Conservation (phyloP, 805 yeast species). For the Cyberlindnera galapagoensis region DNA sequence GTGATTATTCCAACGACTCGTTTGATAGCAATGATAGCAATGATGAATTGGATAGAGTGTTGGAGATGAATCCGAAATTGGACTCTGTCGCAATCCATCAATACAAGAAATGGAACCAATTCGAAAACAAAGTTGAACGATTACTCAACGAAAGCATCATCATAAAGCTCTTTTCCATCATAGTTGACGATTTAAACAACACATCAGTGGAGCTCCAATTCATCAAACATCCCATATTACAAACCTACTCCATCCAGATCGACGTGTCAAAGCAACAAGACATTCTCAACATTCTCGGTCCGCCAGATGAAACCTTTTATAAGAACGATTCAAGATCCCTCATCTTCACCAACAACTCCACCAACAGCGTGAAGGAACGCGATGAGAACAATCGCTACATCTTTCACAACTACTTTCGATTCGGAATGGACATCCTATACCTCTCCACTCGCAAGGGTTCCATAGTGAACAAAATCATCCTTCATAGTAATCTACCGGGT, state of each 20-base stretch:
- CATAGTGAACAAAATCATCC: slow-evolving; percentile 37
- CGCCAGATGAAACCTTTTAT: slow-evolving; percentile 47
- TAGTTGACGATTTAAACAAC: slow-evolving; percentile 2
- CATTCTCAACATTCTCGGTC: slow-evolving; percentile 41
- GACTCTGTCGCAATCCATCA: slow-evolving; percentile 14
- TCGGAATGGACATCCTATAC: slow-evolving; percentile 50
- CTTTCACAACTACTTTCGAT: slow-evolving; percentile 50
- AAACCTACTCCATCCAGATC: slow-evolving; percentile 23
- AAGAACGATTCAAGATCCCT: slow-evolving; percentile 36
- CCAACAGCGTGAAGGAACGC: not conserved
- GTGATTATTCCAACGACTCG: slow-evolving; percentile 13
- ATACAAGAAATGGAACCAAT: slow-evolving; percentile 23
- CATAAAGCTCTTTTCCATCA: not conserved
- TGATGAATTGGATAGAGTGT: slow-evolving; percentile 3
- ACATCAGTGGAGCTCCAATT: slow-evolving; percentile 15
- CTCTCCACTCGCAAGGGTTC: slow-evolving; percentile 24
- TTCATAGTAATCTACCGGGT: slow-evolving; percentile 48
- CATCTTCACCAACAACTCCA: slow-evolving; percentile 26
- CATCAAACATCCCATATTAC: slow-evolving; percentile 20
- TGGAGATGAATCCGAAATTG: slow-evolving; percentile 9
- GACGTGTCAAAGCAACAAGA: slow-evolving; percentile 46
- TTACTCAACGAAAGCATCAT: no score
- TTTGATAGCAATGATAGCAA: slow-evolving; percentile 9
- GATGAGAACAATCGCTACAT: slow-evolving; percentile 10
- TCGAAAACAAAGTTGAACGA: slow-evolving; percentile 2